Evolutionary conservation across 345 rosid genomes (phyloP).

Genomic region (Ceriops tagal): DNA sequence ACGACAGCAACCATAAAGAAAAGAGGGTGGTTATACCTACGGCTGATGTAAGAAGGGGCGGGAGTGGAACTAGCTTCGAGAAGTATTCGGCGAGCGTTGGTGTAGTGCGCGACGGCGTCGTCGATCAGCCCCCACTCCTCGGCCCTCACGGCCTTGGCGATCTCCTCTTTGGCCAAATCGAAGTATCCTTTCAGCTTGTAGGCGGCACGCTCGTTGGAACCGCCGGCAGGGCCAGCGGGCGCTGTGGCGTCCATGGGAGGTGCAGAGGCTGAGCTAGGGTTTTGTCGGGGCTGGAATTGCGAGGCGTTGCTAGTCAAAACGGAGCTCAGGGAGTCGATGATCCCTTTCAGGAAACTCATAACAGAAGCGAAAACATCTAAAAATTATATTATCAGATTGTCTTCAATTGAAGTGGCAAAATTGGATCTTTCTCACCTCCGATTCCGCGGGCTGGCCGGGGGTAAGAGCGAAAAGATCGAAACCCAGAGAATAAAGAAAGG

Average conservation of each 20-base stretch:
- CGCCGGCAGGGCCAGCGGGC: constrained; percentile 34
- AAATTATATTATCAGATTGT: not conserved
- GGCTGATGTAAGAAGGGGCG: constrained; percentile 66
- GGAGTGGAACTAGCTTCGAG: constrained; percentile 62
- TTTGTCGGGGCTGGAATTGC: constrained; percentile 24
- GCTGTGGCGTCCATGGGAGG: constrained; percentile 45
- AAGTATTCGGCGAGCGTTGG: constrained; percentile 70
- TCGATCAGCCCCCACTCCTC: constrained; percentile 90
- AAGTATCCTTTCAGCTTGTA: constrained; percentile 87
- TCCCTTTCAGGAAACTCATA: constrained; percentile 61
- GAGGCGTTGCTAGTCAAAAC: constrained; percentile 26
- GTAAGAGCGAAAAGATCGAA: too few species aligned
- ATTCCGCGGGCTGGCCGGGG: too few species aligned
- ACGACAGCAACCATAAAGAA: not conserved
- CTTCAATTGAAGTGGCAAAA: too few species aligned
- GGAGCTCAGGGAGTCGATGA: constrained; percentile 64
- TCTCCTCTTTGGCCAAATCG: constrained; percentile 82
- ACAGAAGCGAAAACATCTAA: constrained; percentile 3
- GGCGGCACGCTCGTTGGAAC: constrained; percentile 72
- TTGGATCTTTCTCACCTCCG: too few species aligned
- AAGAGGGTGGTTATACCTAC: constrained; percentile 34
- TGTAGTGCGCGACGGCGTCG: constrained; percentile 72
- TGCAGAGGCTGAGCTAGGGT: constrained; percentile 27
- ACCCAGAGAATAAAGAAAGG: too few species aligned
- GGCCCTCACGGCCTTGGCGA: constrained; percentile 74